Evolutionary conservation across 352 stramenopile species (phyloP), one percentile per base, ranked within the genome.

Genomic region (Phytophthora citrophthora): DNA sequence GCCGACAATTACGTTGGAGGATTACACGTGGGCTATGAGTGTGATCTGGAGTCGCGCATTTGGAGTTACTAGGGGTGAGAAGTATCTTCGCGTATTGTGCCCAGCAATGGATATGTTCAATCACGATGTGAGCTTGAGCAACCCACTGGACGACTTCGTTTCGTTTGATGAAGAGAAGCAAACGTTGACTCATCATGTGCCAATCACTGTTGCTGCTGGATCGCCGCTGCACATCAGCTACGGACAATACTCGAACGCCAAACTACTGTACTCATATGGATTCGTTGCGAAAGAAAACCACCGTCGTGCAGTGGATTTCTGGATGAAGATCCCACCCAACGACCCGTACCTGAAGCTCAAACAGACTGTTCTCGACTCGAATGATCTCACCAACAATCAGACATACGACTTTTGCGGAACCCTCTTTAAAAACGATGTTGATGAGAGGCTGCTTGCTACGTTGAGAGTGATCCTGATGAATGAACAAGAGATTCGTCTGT

Each of bases 21-120:
- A 93, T 55, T 93, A 93, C 61, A 74, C 69, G 40, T 93, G 85
- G 85, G 85, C 83, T 0, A 83, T 93, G 70, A 77, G 69, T 48
- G 83, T 89, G 52, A 88, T 93, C 34, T 93, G 83, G 83, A 91
- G 77, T 62, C 81, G 85, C 8, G 81, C 85, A 4, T 93, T 93
- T 67, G 79, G 80, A 32, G 65, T 86, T 23, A 79, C 53, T 16
- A 81, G 67, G 41, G 63, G 61, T 2, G 56, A 48, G 16, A 68
- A 69, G 27, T 86, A 87, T 43, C 32, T 89, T 3, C 81, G 74
- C 32, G 73, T 88, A 18, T 61, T 93, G 57, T 89, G 81, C 51
- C 85, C 85, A 0, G 74, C 73, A 4, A 76, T 93, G 72, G 83
- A 93, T 68, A 90, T 90, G 72, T 90, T 89, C 54, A 93, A 93